Percentiles rank a stretch among this genome's conserved stretches.
Evolutionary conservation across 2,329 filamentous ascomycete genomes (phyloP).

Genomic region (Leptographium galeiforme): DNA sequence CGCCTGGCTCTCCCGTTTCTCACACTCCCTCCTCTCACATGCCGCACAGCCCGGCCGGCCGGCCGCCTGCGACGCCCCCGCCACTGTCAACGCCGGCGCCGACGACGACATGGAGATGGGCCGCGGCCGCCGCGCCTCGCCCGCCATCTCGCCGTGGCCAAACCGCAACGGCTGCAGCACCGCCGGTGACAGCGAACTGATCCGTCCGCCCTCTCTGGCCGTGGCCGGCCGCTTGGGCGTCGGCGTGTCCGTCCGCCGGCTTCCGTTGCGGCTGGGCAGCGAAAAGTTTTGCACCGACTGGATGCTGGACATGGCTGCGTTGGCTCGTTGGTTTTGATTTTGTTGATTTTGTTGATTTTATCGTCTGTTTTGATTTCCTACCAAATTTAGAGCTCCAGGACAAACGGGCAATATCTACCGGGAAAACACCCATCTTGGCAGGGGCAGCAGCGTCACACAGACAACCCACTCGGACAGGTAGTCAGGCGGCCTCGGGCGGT

Average conservation of each 20-base stretch:
- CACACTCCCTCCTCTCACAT: neutral
- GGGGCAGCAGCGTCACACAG: too few species aligned
- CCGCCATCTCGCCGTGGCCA: neutral
- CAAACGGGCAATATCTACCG: too few species aligned
- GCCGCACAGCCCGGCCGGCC: neutral
- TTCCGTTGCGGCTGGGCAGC: conserved; percentile 3
- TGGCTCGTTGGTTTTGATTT: too few species aligned
- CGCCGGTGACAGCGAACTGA: conserved; percentile 1
- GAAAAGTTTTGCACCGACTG: conserved; percentile 9
- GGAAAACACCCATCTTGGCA: too few species aligned
- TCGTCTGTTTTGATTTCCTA: too few species aligned
- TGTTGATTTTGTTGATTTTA: too few species aligned
- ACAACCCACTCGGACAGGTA: too few species aligned
- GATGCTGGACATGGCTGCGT: conserved; percentile 1
- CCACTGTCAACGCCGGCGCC: conserved; percentile 3
- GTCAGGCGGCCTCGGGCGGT: too few species aligned
- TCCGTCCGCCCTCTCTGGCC: neutral
- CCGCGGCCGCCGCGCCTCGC: neutral
- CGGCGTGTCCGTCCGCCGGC: neutral
- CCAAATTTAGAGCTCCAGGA: too few species aligned
- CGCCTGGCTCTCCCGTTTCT: too few species aligned
- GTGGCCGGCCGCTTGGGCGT: neutral
- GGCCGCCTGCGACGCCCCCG: neutral
- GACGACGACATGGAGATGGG: conserved; percentile 11
- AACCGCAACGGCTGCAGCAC: neutral